Conservation (phyloP, 1,284 basidiomycete species). For the Polyporus tsugae region DNA sequence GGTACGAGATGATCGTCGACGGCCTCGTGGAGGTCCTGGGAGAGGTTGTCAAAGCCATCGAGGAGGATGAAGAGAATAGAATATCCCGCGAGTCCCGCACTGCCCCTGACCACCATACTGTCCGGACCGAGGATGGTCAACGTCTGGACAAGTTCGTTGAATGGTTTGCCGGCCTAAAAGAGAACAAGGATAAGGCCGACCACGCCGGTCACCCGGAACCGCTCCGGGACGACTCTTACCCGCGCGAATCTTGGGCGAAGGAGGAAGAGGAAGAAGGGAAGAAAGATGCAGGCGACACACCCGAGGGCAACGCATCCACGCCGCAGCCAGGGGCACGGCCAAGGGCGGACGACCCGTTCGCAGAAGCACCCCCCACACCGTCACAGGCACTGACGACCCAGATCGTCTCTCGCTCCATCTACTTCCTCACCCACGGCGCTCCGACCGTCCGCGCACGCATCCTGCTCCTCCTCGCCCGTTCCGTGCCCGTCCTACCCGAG, state of each 20-base stretch:
- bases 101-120: conserved; percentile 14
- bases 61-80: conserved; percentile 54
- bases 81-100: conserved; percentile 18
- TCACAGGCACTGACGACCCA: conserved; percentile 80
- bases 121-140: conserved; percentile 29
- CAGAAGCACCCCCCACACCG: conserved; percentile 63
- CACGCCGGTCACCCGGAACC: conserved; percentile 21
- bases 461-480: conserved; percentile 73
- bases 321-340: background rate
- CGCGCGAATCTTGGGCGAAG: conserved; percentile 60
- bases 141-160: conserved; percentile 60
- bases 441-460: conserved; percentile 85
- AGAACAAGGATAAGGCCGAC: conserved; percentile 7
- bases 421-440: conserved; percentile 89
- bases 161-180: conserved; percentile 70
- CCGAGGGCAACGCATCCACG: conserved; percentile 34
- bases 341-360: conserved; percentile 40
- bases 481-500: conserved; percentile 80
- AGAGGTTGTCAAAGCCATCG: conserved; percentile 78
- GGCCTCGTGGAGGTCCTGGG: conserved; percentile 88
- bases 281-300: conserved; percentile 32
- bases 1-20: conserved; percentile 86
- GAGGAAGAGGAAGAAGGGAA: conserved; percentile 34
- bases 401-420: conserved; percentile 86
- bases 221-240: conserved; percentile 40